Base-by-base conservation (phyloP, 2,329 filamentous ascomycete species). In the Hypoxylon sp. region DNA sequence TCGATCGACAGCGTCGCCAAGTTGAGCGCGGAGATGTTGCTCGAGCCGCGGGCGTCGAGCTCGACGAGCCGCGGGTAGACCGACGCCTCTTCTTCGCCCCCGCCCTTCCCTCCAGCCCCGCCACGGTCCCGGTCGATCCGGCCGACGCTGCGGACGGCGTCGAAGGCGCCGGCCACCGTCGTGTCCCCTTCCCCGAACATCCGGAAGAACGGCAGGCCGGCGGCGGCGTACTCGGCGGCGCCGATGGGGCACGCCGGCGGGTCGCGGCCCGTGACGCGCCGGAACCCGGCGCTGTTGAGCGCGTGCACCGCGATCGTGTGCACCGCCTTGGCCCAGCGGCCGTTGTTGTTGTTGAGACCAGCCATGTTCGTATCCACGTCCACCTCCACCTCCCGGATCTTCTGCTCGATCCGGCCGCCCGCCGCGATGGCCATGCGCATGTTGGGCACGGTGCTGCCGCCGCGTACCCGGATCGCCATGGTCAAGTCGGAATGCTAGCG, bases 191-290 rank as follows among this genome's bases (percentile, higher is more conserved):
- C 53, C 48, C 76, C 73, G n/a, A 54, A 63, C 24, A 76, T 49
- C 6, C 72, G 54, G 68, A 75, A 82, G 72, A 81, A 82, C 1
- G 79, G 77, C 1, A 76, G 60, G 1, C 75, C 76, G 6, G 70
- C 28, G 0, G 59, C 13, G 15, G 72, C 70, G 59, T 82, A 83
- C 0, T 68, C 71, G 2, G 46, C 32, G 2, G 74, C 74, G 3
- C 71, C 68, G 50, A 82, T 70, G 0, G 80, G 79, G 3, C 72
- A 73, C 0, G 61, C 44, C 5, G 78, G 79, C 4, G 77, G 73
- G 0, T 61, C n/a, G 0, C 61, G 46, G 2, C 79, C 79, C 4
- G 79, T 82, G 39, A 80, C 69, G 2, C 63, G 26, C 4, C 70
- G 52, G 68, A 80, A 82, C 11, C 54, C 37, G 0, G 51, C 53